Evolutionary conservation across 2,329 filamentous ascomycete genomes (phyloP).

Genomic region (Talaromyces amestolkiae): DNA sequence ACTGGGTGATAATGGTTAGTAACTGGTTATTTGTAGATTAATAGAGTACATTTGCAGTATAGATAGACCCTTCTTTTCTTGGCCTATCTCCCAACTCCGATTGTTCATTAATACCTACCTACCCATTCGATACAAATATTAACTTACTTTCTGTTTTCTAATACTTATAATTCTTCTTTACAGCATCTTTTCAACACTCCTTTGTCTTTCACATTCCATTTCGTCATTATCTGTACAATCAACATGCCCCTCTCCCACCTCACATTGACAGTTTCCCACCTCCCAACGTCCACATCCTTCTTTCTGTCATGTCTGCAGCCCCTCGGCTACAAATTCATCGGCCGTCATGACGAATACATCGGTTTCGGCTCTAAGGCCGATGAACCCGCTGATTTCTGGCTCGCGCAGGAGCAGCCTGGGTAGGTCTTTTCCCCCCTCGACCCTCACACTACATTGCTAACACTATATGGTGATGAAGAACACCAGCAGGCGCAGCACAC

Average conservation of each 20-base stretch:
- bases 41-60: neutral
- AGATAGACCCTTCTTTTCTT: neutral
- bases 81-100: neutral
- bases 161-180: neutral
- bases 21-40: neutral
- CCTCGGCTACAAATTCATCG: conserved; percentile 71
- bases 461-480: conserved; percentile 28
- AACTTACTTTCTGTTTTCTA: neutral
- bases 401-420: conserved; percentile 61
- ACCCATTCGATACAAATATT: neutral
- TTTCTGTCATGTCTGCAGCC: conserved; percentile 76
- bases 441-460: no score
- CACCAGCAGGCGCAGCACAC: conserved; percentile 55
- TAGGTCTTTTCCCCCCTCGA: conserved; percentile 33
- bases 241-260: conserved; percentile 62
- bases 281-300: conserved; percentile 78
- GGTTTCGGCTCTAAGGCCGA: conserved; percentile 59
- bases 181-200: neutral
- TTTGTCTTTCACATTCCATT: neutral
- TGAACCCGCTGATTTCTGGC: conserved; percentile 59
- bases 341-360: conserved; percentile 59
- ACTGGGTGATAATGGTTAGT: neutral
- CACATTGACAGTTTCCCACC: conserved; percentile 69
- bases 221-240: conserved; percentile 7
- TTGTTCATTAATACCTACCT: neutral